Evolutionary conservation across 768 basidiomycete species (phyloP).

Genomic region (Suillus lakei): DNA sequence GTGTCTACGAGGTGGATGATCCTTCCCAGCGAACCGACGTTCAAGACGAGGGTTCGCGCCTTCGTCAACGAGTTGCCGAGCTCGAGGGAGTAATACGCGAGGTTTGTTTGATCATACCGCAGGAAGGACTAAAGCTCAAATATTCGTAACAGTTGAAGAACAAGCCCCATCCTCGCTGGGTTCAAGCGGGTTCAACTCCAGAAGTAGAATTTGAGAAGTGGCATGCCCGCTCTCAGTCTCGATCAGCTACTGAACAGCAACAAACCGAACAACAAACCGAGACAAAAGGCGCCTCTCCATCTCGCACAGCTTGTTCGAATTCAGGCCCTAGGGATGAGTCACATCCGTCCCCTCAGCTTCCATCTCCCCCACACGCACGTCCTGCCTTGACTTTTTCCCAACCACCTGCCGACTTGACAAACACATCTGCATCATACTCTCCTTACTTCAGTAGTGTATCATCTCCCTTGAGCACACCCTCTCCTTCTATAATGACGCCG

Average conservation of each 20-base stretch:
- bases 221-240: constrained; percentile 25
- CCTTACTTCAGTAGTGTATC: constrained; percentile 21
- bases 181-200: constrained; percentile 30
- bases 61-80: constrained; percentile 79
- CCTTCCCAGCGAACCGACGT: constrained; percentile 56
- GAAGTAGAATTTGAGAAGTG: constrained; percentile 32
- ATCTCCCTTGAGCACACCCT: constrained; percentile 33
- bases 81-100: constrained; percentile 86
- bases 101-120: constrained; percentile 38
- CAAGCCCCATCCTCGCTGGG: constrained; percentile 73
- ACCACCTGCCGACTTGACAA: constrained; percentile 21
- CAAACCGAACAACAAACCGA: constrained; percentile 12
- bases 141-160: constrained; percentile 59
- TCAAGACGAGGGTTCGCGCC: constrained; percentile 66
- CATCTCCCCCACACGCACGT: constrained; percentile 34
- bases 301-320: constrained; percentile 8
- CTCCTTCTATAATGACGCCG: constrained; percentile 46
- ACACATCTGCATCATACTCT: constrained; percentile 16
- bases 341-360: constrained; percentile 19
- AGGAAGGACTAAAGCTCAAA: background rate
- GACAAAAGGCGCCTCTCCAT: background rate
- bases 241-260: constrained; percentile 20
- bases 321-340: constrained; percentile 2
- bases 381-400: constrained; percentile 36
- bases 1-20: constrained; percentile 86